Evolutionary conservation across 2,329 filamentous ascomycete species (phyloP).

Genomic region (Fusarium ramigenum): DNA sequence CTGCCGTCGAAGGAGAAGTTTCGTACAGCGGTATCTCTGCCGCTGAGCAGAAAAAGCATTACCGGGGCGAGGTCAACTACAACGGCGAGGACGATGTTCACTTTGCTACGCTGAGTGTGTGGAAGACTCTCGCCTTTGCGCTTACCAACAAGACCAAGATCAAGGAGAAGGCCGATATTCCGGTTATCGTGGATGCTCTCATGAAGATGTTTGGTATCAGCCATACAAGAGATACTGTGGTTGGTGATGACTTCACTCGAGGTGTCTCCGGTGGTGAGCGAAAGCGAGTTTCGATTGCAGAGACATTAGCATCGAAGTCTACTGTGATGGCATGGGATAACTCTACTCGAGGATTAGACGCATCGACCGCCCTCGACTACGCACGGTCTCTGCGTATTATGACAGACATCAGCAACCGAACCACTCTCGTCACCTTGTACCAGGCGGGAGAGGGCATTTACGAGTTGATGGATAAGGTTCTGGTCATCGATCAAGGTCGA

Average conservation of each 20-base stretch:
- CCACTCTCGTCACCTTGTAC: slow-evolving; percentile 55
- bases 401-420: slow-evolving; percentile 77
- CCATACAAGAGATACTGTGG: slow-evolving; percentile 77
- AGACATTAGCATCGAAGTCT: slow-evolving; percentile 78
- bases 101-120: slow-evolving; percentile 77
- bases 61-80: slow-evolving; percentile 80
- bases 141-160: slow-evolving; percentile 80
- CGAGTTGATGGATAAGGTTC: slow-evolving; percentile 76
- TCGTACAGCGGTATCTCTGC: slow-evolving; percentile 77
- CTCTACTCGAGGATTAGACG: slow-evolving; percentile 80
- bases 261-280: slow-evolving; percentile 84
- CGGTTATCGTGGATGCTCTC: slow-evolving; percentile 74
- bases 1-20: slow-evolving; percentile 73
- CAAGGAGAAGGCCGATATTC: slow-evolving; percentile 69
- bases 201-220: slow-evolving; percentile 82
- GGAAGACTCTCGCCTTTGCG: slow-evolving; percentile 80
- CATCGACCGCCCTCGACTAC: slow-evolving; percentile 81
- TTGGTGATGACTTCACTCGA: slow-evolving; percentile 76
- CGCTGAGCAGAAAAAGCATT: slow-evolving; percentile 72
- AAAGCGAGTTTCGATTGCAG: slow-evolving; percentile 82
- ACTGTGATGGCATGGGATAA: slow-evolving; percentile 84
- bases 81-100: slow-evolving; percentile 82
- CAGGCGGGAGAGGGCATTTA: slow-evolving; percentile 57
- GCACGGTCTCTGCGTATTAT: slow-evolving; percentile 75
- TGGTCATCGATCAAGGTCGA: slow-evolving; percentile 78